Evolutionary conservation across 768 basidiomycete genomes (phyloP).

Genomic region (Trametes punicea): DNA sequence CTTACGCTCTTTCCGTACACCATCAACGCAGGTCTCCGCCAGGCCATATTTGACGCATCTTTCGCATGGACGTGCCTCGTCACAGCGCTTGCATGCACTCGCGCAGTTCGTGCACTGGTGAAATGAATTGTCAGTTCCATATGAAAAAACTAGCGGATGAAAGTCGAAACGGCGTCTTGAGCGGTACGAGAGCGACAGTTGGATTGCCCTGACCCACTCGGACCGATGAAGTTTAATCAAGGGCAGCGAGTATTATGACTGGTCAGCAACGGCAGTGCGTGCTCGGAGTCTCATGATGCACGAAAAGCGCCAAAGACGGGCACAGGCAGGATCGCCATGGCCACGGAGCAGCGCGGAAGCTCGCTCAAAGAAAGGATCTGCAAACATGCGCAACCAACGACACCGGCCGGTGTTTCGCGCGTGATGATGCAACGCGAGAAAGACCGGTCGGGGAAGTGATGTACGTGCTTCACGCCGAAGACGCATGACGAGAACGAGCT

Average conservation of each 20-base stretch:
- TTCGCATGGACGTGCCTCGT: constrained; percentile 58
- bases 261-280: too few relatives aligned
- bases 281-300: not conserved
- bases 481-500: constrained; percentile 1
- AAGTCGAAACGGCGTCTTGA: not conserved
- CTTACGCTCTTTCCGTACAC: constrained; percentile 62
- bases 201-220: not conserved
- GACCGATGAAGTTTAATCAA: too few relatives aligned
- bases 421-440: constrained; percentile 8
- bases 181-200: not conserved
- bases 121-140: not conserved
- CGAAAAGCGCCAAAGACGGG: not conserved
- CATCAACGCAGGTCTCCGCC: constrained; percentile 53
- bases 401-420: constrained; percentile 8
- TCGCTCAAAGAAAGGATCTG: not conserved
- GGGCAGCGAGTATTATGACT: too few relatives aligned
- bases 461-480: not conserved
- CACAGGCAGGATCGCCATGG: not conserved
- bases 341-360: not conserved
- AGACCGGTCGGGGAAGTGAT: constrained; percentile 5
- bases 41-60: constrained; percentile 64
- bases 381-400: not conserved
- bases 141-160: not conserved
- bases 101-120: constrained; percentile 55
- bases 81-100: constrained; percentile 54